These are phyloP conservation scores for Thelonectria blattea DNA, from an alignment of 2,329 filamentous ascomycete genomes.

Conservation along the genomic window DNA sequence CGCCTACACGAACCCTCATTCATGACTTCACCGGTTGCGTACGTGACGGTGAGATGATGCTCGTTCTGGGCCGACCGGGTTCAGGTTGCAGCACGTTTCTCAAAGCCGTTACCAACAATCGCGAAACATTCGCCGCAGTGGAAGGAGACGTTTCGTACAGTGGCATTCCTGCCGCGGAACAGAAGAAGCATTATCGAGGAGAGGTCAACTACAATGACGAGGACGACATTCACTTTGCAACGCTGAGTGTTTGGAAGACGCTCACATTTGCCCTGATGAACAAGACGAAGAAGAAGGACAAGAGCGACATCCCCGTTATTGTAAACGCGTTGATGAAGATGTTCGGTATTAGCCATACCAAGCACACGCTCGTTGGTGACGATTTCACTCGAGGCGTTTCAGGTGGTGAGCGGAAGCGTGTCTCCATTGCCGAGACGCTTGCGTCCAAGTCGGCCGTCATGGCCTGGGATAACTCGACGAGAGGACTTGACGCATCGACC, in stretches of 20 bases:
- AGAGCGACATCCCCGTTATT: slow-evolving; percentile 12
- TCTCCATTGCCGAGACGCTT: slow-evolving; percentile 72
- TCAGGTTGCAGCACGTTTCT: slow-evolving; percentile 64
- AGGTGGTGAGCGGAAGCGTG: slow-evolving; percentile 70
- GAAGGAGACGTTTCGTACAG: slow-evolving; percentile 20
- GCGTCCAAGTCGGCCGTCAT: slow-evolving; percentile 52
- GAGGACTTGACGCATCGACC: slow-evolving; percentile 70
- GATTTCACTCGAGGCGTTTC: slow-evolving; percentile 64
- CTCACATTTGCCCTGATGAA: slow-evolving; percentile 18
- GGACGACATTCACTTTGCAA: slow-evolving; percentile 17
- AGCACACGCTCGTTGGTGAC: slow-evolving; percentile 57
- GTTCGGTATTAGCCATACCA: slow-evolving; percentile 20
- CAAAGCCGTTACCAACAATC: slow-evolving; percentile 19
- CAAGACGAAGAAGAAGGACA: slow-evolving; percentile 21
- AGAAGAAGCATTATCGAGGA: slow-evolving; percentile 13
- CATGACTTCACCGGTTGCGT: slow-evolving; percentile 43
- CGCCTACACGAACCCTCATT: slow-evolving; percentile 14
- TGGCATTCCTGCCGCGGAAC: slow-evolving; percentile 14
- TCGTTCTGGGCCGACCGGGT: slow-evolving; percentile 68
- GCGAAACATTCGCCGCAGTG: slow-evolving; percentile 12
- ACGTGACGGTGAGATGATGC: slow-evolving; percentile 69
- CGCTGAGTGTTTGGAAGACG: slow-evolving; percentile 21
- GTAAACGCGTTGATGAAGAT: slow-evolving; percentile 18
- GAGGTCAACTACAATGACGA: slow-evolving; percentile 20
- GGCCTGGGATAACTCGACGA: slow-evolving; percentile 69